Evolutionary conservation across 495 filamentous ascomycete species (phyloP), one percentile per base, ranked within the genome.

Genomic region (Physcia stellaris): DNA sequence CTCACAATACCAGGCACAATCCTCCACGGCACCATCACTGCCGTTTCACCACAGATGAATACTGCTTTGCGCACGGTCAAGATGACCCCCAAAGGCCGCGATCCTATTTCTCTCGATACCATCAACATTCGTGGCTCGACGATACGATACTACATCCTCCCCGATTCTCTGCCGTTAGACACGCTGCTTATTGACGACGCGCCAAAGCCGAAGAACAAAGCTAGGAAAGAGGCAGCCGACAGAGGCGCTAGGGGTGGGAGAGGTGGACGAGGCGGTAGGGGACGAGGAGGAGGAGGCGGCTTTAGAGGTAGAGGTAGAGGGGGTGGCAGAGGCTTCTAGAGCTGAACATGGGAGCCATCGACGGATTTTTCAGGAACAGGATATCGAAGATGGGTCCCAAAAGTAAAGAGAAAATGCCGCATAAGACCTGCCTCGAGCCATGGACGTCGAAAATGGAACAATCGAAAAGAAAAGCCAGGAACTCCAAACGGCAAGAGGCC

Each of bases 131-230:
- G 88, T 39, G 88, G 88, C 47, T 83, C 80, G 27, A 92, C 85
- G 1, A 88, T 96, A 51, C 74, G 88, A 45, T 94, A 94, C 60
- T 85, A 79, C 57, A 90, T 95, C 52, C 77, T 96, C 4, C 90
- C 90, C 22, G 90, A 98, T 61, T 87, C 80, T 33, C 71, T 98
- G 39, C 90, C 87, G 13, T 71, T 98, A 32, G 90, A 98, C 56
- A 92, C 87, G 11, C 71, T 98, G 23, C 67, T 98, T 11, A 85
- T 98, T 41, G 90, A 98, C 52, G 90, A 98, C 58, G 77, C 85
- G 37, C 85, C 87, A 23, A 98, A 98, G 66, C 88, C 90, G 35
- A 96, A 96, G 77, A 96, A 98, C 62, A 96, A 96, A 75, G 88
- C 90, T 21, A 68, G 90, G 52, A 98, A 98, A 69, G 92, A 98